These are phyloP conservation scores for Cetradonia linearis DNA, from an alignment of 495 filamentous ascomycete species.

Conservation along the genomic window DNA sequence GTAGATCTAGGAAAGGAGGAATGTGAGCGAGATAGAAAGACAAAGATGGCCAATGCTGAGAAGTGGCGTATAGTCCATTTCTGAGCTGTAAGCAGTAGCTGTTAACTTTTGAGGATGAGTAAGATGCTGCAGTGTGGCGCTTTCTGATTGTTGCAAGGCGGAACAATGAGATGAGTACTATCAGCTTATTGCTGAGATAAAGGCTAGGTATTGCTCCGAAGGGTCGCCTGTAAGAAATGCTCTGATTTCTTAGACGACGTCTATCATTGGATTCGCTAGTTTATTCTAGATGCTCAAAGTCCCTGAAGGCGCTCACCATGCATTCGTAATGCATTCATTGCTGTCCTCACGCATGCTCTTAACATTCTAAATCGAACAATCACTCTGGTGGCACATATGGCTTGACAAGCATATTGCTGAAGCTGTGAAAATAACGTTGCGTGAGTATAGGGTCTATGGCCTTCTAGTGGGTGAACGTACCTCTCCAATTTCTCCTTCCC, in stretches of 20 bases:
- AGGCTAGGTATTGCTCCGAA: background rate
- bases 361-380: background rate
- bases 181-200: constrained; percentile 1
- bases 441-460: background rate
- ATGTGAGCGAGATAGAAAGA: background rate
- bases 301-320: background rate
- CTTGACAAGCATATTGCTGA: constrained; percentile 84
- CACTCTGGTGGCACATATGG: constrained; percentile 71
- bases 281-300: background rate
- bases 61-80: background rate
- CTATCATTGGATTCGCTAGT: constrained; percentile 2
- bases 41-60: background rate
- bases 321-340: background rate
- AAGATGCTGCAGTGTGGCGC: constrained; percentile 2
- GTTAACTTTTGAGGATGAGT: constrained; percentile 6
- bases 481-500: constrained; percentile 88
- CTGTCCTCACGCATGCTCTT: background rate
- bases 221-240: background rate
- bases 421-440: constrained; percentile 35
- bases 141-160: background rate
- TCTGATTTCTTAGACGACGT: background rate
- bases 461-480: constrained; percentile 26
- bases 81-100: constrained; percentile 5
- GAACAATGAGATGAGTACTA: constrained; percentile 8
- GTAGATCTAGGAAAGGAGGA: background rate